Evolutionary conservation across 306 rosid species (phyloP).

Genomic region (Castanea mollissima): DNA sequence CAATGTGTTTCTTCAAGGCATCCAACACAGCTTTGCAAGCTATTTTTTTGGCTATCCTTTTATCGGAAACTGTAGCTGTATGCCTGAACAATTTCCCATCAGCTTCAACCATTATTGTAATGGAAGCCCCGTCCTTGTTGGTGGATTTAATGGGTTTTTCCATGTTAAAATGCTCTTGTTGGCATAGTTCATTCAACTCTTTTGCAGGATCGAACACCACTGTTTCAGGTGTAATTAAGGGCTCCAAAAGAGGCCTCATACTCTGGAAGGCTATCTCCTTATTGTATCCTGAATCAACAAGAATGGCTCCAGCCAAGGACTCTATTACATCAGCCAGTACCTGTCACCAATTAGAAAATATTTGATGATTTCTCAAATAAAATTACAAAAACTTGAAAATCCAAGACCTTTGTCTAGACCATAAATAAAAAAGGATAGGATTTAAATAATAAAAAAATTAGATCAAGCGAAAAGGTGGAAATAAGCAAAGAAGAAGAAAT

Average conservation of each 20-base stretch:
- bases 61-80: slow-evolving; percentile 20
- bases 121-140: slow-evolving; percentile 14
- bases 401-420: no score
- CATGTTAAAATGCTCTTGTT: slow-evolving; percentile 21
- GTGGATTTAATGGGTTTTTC: neutral
- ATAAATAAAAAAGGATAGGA: neutral
- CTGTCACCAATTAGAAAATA: slow-evolving; percentile 31
- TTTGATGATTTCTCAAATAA: slow-evolving; percentile 6
- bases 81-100: slow-evolving; percentile 28
- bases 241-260: slow-evolving; percentile 66
- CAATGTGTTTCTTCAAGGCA: slow-evolving; percentile 32
- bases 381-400: neutral
- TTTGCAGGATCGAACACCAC: slow-evolving; percentile 42
- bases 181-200: slow-evolving; percentile 53
- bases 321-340: slow-evolving; percentile 82
- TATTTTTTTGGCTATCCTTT: slow-evolving; percentile 36
- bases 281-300: slow-evolving; percentile 62
- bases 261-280: slow-evolving; percentile 52
- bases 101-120: slow-evolving; percentile 45
- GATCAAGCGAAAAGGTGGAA: neutral
- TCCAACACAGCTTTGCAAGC: slow-evolving; percentile 54
- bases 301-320: slow-evolving; percentile 81
- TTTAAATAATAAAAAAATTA: no score
- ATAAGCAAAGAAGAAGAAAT: neutral
- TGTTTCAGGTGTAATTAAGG: slow-evolving; percentile 65